Percentiles rank a stretch among this genome's conserved stretches.
phyloP scores from a whole-genome alignment of 768 basidiomycete genomes.

The Pulveroboletus sp. region DNA sequence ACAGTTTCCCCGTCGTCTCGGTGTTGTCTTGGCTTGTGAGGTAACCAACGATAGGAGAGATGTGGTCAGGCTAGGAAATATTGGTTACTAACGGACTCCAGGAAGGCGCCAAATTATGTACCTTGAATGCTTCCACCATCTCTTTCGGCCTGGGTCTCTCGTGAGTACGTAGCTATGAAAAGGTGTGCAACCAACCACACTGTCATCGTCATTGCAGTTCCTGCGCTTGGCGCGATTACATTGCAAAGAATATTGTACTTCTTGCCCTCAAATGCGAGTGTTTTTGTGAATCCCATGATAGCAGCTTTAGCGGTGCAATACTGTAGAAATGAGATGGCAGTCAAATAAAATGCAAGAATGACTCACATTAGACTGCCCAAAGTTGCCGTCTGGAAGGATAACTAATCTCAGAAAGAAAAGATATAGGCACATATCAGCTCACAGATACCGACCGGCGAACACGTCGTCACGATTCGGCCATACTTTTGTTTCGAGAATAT shows the following conservation, averaged over 20 bases:
- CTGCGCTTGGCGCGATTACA: constrained; percentile 81
- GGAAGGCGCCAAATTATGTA: constrained; percentile 20
- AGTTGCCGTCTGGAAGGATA: constrained; percentile 74
- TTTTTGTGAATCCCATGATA: constrained; percentile 35
- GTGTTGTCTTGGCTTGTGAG: constrained; percentile 80
- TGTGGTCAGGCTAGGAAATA: constrained; percentile 44
- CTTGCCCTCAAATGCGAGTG: too few species aligned
- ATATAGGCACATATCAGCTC: constrained; percentile 30
- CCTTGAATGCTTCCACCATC: constrained; percentile 89
- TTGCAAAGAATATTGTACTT: constrained; percentile 85
- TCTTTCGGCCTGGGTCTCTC: constrained; percentile 59
- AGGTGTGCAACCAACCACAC: constrained; percentile 45
- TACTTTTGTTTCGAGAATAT: constrained; percentile 95
- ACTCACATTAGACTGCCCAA: constrained; percentile 86
- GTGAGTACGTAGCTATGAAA: constrained; percentile 1
- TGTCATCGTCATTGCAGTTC: constrained; percentile 89
- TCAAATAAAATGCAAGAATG: not conserved
- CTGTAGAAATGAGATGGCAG: constrained; percentile 30
- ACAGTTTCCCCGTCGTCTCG: constrained; percentile 58
- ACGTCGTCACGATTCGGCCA: constrained; percentile 93
- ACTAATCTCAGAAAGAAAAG: not conserved
- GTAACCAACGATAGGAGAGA: constrained; percentile 79
- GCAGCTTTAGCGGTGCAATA: constrained; percentile 76
- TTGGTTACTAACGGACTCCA: not conserved
- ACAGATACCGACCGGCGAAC: constrained; percentile 92